A percentile compares a stretch with the other conserved stretches of the same genome.
Conservation (phyloP, 345 rosid genomes). For the Sapria himalayana region DNA sequence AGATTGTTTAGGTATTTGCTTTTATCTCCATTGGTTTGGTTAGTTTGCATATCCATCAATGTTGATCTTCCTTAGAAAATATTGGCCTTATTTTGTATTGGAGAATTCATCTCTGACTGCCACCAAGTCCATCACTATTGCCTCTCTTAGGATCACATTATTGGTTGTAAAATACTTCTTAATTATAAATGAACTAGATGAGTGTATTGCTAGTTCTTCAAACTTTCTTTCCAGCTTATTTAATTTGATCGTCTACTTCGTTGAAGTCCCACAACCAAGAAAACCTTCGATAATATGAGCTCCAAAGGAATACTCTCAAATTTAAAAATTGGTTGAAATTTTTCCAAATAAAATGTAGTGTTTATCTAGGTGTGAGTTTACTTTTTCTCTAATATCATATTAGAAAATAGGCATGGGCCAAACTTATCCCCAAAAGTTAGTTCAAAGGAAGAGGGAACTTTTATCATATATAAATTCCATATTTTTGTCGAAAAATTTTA, state of each 20-base stretch:
- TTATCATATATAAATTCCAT: too few relatives aligned
- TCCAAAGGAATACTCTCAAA: slow-evolving; percentile 60
- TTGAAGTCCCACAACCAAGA: slow-evolving; percentile 50
- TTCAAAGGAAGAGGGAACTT: too few relatives aligned
- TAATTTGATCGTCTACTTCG: slow-evolving; percentile 50
- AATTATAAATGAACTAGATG: slow-evolving; percentile 70
- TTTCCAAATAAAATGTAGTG: too few relatives aligned
- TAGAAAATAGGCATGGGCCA: too few relatives aligned
- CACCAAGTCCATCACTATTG: slow-evolving; percentile 51
- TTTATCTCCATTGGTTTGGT: slow-evolving; percentile 68
- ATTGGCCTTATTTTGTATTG: slow-evolving; percentile 67
- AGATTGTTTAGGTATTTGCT: slow-evolving; percentile 58
- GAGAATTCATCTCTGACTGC: slow-evolving; percentile 37
- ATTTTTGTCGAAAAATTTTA: too few relatives aligned
- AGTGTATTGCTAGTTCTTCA: slow-evolving; percentile 48
- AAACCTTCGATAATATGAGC: slow-evolving; percentile 79
- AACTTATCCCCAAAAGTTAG: too few relatives aligned
- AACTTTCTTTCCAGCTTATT: slow-evolving; percentile 61
- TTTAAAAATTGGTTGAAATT: too few relatives aligned
- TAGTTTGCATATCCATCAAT: slow-evolving; percentile 47
- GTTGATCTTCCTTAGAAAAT: slow-evolving; percentile 55
- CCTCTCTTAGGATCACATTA: slow-evolving; percentile 47
- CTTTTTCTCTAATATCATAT: too few relatives aligned
- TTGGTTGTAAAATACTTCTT: slow-evolving; percentile 60
- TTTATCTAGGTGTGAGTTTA: too few relatives aligned